A percentile compares a stretch with the other conserved stretches of the same genome.
Conservation (phyloP, 1,284 basidiomycete genomes). For the Leccinum fuscescens region DNA sequence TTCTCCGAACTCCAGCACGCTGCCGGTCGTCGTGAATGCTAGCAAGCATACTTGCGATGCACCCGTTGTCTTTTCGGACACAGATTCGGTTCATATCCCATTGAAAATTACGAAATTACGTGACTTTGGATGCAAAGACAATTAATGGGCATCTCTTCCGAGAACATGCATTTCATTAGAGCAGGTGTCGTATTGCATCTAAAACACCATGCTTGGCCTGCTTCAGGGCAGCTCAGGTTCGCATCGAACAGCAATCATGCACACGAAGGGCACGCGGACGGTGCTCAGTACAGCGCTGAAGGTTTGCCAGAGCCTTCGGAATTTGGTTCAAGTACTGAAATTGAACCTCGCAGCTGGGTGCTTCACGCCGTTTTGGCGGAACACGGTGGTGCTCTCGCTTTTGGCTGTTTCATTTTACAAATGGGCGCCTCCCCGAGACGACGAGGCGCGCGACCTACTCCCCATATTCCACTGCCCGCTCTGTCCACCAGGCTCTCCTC, state of each 20-base stretch:
- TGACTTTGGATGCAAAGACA: too few relatives aligned
- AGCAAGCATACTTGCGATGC: too few relatives aligned
- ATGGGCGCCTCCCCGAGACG: conserved; percentile 57
- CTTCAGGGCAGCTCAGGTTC: conserved; percentile 36
- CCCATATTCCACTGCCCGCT: conserved; percentile 41
- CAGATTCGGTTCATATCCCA: too few relatives aligned
- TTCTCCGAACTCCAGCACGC: too few relatives aligned
- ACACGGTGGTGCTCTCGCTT: conserved; percentile 48
- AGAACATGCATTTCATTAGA: conserved; percentile 34
- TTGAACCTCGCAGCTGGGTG: conserved; percentile 43
- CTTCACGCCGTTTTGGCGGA: conserved; percentile 60
- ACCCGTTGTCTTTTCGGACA: too few relatives aligned
- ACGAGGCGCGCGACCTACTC: conserved; percentile 43
- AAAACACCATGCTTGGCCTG: conserved; percentile 16
- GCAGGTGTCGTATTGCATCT: conserved; percentile 34
- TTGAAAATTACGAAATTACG: too few relatives aligned
- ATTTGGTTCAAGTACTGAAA: conserved; percentile 11
- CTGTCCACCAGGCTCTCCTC: conserved; percentile 36
- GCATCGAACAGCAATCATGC: conserved; percentile 38
- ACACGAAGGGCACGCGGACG: conserved; percentile 39
- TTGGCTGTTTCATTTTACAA: conserved; percentile 58
- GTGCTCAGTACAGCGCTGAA: conserved; percentile 53
- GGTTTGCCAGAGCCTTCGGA: conserved; percentile 37
- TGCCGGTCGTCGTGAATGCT: too few relatives aligned
- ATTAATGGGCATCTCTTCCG: background rate